Evolutionary conservation across 2,329 filamentous ascomycete species (phyloP), one percentile per base, ranked within the genome.

Genomic region (Aspergillus tubingensis): DNA sequence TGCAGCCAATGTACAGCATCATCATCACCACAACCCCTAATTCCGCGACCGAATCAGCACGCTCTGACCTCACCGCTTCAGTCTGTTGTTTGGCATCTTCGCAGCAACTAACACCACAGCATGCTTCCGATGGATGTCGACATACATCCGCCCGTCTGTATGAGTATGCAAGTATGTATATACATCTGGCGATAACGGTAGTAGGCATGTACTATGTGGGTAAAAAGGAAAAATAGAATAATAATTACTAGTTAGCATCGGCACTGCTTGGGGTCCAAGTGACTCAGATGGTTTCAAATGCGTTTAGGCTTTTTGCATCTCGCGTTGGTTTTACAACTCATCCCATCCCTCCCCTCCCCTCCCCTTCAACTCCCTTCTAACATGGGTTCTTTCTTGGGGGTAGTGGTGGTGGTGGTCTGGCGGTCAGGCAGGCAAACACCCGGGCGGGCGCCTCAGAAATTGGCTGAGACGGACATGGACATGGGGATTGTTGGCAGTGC

Each of bases 71-170:
- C 51, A 63, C 56, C 59, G 59, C 61, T 61, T 52, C 53, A 32
- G 21, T 36, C 11, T 5, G 10, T 15, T 57, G 61, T 63, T 59
- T 63, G 61, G 57, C 47, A 58, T 61, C 61, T 51, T 56, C 53
- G 48, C 61, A 62, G 58, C 51, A 44, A 58, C 49, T 43, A 51
- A 36, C 32, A 36, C 32, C 32, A 13, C 32, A 15, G 32, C 32
- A 13, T 36, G 32, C 32, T 36, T 36, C 32, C 32, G 58, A 59
- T 55, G 61, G 49, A 48, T 56, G 55, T 61, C 59, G 52, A 60
- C 39, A 54, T 59, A 21, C 49, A 53, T 55, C 56, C 53, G 39
- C 53, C 53, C 39, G 53, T 55, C 44, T 41, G 54, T 50, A 50
- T 49, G 54, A 30, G 27, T 49, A 27, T 10, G 21, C 17, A 51